Base-by-base conservation (phyloP, 176 grass and related monocot genomes). In the Triticum dicoccoides region DNA sequence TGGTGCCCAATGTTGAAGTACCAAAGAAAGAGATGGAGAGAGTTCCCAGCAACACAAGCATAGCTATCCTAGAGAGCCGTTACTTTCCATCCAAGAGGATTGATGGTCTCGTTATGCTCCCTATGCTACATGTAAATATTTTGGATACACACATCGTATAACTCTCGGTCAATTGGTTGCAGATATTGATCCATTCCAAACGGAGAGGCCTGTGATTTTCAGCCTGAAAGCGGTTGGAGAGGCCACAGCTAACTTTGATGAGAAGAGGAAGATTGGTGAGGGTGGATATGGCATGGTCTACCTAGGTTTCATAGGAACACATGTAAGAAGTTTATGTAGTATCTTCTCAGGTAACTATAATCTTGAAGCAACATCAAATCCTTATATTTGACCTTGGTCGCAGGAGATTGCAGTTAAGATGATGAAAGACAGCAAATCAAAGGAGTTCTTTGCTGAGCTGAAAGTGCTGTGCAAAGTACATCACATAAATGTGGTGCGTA, bases 401-500 rank as follows among this genome's bases (percentile, higher is more conserved):
- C 62, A 95, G 90, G 90, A 95, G 88, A 90, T 90, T 47, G 90
- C 93, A 29, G 67, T 95, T 42, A 95, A 95, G 72, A 95, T 90
- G 88, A 95, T 95, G 90, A 95, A 86, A 82, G 88, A 83, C 61
- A 92, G 83, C 86, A 95, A 86, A 77, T 95, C 90, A 24, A 92
- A 89, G 88, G 93, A 95, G 66, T 95, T 95, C 71, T 88, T 92
- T 24, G 93, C 90, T 59, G 90, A 95, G 88, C 81, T 92, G 24
- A 95, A 92, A 77, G 90, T 88, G 84, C 52, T 92, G 49, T 95
- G 93, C 88, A 95, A 92, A 92, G 86, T 95, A 10, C 90, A 92
- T 89, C 90, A 92, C 74, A 95, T 88, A 79, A 95, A 95, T 74
- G 90, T 90, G 80, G 88, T 95, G 89, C 25, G 86, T 71, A 64